These are phyloP conservation scores for Kodamaea kakaduensis DNA, from an alignment of 805 yeast species.

Conservation along the genomic window DNA sequence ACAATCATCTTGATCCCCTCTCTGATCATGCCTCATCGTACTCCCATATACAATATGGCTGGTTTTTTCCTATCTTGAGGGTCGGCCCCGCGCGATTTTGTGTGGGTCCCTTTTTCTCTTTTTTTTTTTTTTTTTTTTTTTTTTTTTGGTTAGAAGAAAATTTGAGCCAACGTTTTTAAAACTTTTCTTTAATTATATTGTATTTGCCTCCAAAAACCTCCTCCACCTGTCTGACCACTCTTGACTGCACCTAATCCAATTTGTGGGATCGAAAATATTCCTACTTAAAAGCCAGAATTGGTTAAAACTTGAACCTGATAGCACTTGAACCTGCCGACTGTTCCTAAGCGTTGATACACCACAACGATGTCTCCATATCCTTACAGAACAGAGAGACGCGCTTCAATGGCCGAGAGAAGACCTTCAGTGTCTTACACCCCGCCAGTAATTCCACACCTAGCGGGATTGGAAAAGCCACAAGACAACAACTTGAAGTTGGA, in stretches of 20 bases:
- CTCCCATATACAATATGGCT: no score
- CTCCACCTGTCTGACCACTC: no score
- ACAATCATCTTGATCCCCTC: no score
- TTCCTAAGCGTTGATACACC: neutral
- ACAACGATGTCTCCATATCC: conserved; percentile 7
- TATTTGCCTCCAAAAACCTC: neutral
- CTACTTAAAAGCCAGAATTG: neutral
- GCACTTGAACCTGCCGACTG: no score
- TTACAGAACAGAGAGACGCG: conserved; percentile 44
- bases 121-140: conserved; percentile 2
- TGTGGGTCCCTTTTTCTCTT: neutral
- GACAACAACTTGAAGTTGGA: conserved; percentile 60
- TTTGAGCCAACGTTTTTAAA: conserved; percentile 3
- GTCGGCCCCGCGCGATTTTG: conserved; percentile 3
- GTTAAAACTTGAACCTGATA: no score
- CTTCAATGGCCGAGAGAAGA: conserved; percentile 66
- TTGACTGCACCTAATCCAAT: no score
- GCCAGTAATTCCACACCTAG: conserved; percentile 61
- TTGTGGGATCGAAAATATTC: no score
- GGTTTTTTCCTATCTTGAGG: no score
- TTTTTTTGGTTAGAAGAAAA: neutral
- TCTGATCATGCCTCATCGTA: no score
- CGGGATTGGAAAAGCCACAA: conserved; percentile 72
- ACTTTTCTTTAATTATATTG: conserved; percentile 1
- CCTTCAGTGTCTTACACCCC: conserved; percentile 47